Conservation (phyloP, 305 asterid species). For the Lippia alba region DNA sequence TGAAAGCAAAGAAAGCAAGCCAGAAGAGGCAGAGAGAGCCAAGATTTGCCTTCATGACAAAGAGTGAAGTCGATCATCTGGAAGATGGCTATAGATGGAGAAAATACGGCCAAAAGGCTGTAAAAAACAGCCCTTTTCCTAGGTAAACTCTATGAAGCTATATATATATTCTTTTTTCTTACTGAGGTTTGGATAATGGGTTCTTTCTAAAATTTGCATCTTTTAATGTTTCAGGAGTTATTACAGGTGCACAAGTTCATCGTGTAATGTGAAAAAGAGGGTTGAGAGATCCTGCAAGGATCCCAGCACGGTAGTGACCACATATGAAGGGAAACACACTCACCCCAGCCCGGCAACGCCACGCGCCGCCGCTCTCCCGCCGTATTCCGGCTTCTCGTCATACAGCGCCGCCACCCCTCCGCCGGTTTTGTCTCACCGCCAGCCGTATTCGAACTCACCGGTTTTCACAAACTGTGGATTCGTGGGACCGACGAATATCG, state of each 20-base stretch:
- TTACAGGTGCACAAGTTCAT: slow-evolving; percentile 68
- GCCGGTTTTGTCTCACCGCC: slow-evolving; percentile 10
- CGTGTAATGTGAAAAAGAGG: slow-evolving; percentile 79
- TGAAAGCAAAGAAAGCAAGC: slow-evolving; percentile 57
- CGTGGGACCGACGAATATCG: slow-evolving; percentile 2
- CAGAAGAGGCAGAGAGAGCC: slow-evolving; percentile 63
- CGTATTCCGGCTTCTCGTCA: slow-evolving; percentile 22
- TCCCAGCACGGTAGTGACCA: slow-evolving; percentile 64
- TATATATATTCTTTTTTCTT: background rate
- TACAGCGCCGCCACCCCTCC: background rate
- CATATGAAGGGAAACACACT: slow-evolving; percentile 80
- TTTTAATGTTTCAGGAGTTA: slow-evolving; percentile 57
- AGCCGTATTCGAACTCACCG: slow-evolving; percentile 25
- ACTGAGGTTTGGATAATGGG: background rate
- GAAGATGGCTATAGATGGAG: slow-evolving; percentile 92
- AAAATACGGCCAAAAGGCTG: slow-evolving; percentile 89
- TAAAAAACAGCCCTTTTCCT: slow-evolving; percentile 77
- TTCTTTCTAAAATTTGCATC: background rate
- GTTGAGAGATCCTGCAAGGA: slow-evolving; percentile 67
- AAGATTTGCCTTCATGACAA: slow-evolving; percentile 86
- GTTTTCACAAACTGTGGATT: slow-evolving; percentile 10
- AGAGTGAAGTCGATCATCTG: slow-evolving; percentile 78
- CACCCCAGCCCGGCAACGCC: slow-evolving; percentile 59
- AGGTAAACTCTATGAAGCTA: slow-evolving; percentile 40
- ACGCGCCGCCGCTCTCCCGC: slow-evolving; percentile 32